Base-by-base conservation (phyloP, 2,329 filamentous ascomycete genomes). In the Hirsutella minnesotensis region DNA sequence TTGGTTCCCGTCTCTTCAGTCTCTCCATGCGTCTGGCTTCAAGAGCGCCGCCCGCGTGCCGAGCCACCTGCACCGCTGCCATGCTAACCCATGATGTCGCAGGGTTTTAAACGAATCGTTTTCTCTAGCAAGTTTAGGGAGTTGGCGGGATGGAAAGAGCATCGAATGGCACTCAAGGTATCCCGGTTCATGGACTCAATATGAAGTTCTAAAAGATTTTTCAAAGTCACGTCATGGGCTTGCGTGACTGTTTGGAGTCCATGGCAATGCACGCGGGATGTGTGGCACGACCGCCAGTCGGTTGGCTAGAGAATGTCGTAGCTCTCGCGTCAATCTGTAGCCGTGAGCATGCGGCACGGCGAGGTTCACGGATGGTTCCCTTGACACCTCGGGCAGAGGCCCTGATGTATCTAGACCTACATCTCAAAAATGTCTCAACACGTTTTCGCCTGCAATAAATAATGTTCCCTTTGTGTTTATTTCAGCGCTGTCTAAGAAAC, bases 101-200 rank as follows among this genome's bases (percentile, higher is more conserved):
- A 68, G 65, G 60, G 60, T 68, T 68, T 59, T 68, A 64, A 67
- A 65, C 52, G 49, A 51, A 57, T 56, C 56, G 58, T 63, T 60
- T 67, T 62, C 60, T 64, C 62, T 60, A 60, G 65, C 58, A 64
- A 58, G 62, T 64, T 64, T 62, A 59, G 63, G 65, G 64, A 68
- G 64, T 68, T 68, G 64, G 65, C 59, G 59, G 65, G 61, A 64
- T 65, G 65, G 66, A 65, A 61, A 64, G 60, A 66, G 63, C 64
- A 67, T 66, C 61, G 59, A 63, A 58, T 63, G 63, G 62, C 61
- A 65, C 58, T 61, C 60, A 60, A 60, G 58, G 60, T 59, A 57
- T 56, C 55, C 54, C 54, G 60, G 55, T 51, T 61, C 59, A 62
- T 59, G 63, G 64, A 64, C 59, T 65, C 63, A 64, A 65, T 63